A percentile compares a stretch with the other conserved stretches of the same genome.
These are phyloP conservation scores for Bondarzewia mesenterica DNA, from an alignment of 1,284 basidiomycete genomes.

Conservation along the genomic window DNA sequence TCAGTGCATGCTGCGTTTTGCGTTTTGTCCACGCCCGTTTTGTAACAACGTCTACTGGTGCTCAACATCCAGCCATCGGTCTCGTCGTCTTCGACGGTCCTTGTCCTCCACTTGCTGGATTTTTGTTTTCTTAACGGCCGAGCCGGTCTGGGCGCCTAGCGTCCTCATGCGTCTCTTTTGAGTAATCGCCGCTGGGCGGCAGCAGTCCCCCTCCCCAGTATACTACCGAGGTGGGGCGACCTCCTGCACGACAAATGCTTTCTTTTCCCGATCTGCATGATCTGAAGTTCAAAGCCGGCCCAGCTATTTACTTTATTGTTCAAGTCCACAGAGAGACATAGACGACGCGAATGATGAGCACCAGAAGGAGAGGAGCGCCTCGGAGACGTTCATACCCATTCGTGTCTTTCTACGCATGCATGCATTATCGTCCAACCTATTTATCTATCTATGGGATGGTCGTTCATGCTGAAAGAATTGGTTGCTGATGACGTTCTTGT, in stretches of 20 bases:
- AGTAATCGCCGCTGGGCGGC: slow-evolving; percentile 2
- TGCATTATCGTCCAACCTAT: background rate
- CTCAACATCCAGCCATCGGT: background rate
- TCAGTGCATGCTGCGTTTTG: no score
- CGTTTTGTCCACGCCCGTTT: background rate
- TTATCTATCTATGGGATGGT: background rate
- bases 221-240: background rate
- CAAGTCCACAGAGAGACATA: no score
- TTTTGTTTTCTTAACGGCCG: slow-evolving; percentile 9
- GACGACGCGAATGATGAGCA: no score
- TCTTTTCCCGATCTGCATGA: background rate
- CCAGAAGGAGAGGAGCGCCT: no score
- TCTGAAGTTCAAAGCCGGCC: no score
- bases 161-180: background rate
- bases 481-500: background rate
- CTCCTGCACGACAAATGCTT: background rate
- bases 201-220: no score
- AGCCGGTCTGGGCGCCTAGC: slow-evolving; percentile 1
- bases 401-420: no score
- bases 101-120: slow-evolving; percentile 3
- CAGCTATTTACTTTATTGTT: no score
- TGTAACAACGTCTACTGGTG: slow-evolving; percentile 5
- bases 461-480: background rate
- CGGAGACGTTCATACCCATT: no score
- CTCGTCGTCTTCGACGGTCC: background rate